Base-by-base conservation (phyloP, 2,329 filamentous ascomycete species). In the Lachnellula willkommii region DNA sequence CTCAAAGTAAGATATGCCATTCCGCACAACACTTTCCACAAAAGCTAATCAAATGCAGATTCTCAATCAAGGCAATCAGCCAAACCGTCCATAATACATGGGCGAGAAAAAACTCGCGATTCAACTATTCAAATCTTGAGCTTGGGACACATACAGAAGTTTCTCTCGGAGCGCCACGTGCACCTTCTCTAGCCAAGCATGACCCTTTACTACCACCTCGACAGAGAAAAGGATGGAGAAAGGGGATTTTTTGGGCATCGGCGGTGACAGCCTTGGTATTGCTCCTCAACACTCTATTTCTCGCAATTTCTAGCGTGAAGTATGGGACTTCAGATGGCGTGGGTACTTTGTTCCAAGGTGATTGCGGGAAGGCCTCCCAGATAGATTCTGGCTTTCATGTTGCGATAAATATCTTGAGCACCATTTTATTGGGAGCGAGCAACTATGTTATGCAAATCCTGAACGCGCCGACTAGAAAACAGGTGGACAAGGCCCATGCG, bases 401-500 rank as follows among this genome's bases (percentile, higher is more conserved):
- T 11, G 22, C 62, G 1, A 72, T 74, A 53, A 74, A 73, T 46
- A 54, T 68, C 9, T 50, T 73, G 6, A 68, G 66, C 26, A 72
- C 69, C 1, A 24, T 66, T 2, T 56, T 73, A 0, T 61, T 73
- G 1, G 62, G 61, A 7, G 66, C 68, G 0, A 69, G 66, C 32
- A 73, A 72, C 50, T 71, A 70, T 59, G 65, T 61, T 52, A 72
- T 73, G 70, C 71, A 73, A 59, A 67, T 61, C 48, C 54, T 71
- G 5, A 57, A 51, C 8, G 64, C 69, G 2, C 71, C 71, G 0
- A 69, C 67, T 2, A 57, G 70, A 24, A 46, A 58, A 5, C 69
- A 71, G 24, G 53, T 72, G 14, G 65, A 73, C 45, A 53, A 55
- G 15, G 69, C 67, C 2, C 71, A 73, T 57, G 47, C 47, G 2